Base-by-base conservation (phyloP, 495 filamentous ascomycete genomes). In the Penicillium paxilli region DNA sequence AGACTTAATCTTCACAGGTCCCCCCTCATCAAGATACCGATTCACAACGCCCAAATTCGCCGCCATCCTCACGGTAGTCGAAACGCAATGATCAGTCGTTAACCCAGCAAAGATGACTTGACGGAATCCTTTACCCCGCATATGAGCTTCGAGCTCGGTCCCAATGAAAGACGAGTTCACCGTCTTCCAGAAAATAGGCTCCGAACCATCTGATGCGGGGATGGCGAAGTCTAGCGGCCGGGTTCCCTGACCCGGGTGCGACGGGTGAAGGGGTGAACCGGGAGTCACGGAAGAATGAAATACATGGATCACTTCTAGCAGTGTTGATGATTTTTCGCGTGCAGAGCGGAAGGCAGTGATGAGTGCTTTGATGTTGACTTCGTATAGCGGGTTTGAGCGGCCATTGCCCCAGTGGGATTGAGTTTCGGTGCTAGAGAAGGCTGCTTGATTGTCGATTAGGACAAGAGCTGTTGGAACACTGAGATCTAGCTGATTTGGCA, bases 391-490 rank as follows among this genome's bases (percentile, higher is more conserved):
- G 49, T 78, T 80, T 57, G 72, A 78, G 38, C 77, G 75, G 5
- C 51, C 51, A 12, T 64, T 49, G 26, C 80, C 79, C 68, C 76
- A 73, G 44, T 68, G 54, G 17, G 62, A 69, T 6, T 52, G 26
- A 14, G 58, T 67, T 22, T 42, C 23, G 38, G 78, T 74, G 44
- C 80, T 60, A 28, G 55, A 62, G 57, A 84, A 80, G 59, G 65
- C 80, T 16, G 69, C 59, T 66, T 86, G 81, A 59, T 82, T 79
- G 68, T 86, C 80, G 48, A 86, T 83, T 41, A 86, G 68, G 52
- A 85, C 64, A 20, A 84, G 69, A 11, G 80, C 81, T 0, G 80
- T 83, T 10, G 72, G 69, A 5, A 40, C 52, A 35, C 44, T 53
- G 38, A 72, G 58, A 44, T 63, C 42, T 14, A 70, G 48, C 10